phyloP scores from a whole-genome alignment of 345 rosid species.

The Sisymbrium altissimum region DNA sequence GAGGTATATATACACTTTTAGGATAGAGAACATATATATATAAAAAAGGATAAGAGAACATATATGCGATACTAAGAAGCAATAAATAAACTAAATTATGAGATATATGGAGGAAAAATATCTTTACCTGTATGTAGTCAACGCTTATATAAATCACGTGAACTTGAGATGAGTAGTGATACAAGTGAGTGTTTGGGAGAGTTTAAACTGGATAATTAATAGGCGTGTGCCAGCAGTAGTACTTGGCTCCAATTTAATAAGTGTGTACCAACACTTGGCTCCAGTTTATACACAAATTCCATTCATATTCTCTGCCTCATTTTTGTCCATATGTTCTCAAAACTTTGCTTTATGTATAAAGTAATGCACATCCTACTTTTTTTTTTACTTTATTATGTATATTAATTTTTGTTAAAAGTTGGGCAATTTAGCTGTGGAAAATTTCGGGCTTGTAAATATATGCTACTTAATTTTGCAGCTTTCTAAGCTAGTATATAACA shows the following conservation, averaged over 20 bases:
- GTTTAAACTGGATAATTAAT: neutral
- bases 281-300: slow-evolving; percentile 27
- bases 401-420: neutral
- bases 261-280: slow-evolving; percentile 31
- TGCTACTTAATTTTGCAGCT: neutral
- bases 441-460: neutral
- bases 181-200: slow-evolving; percentile 1
- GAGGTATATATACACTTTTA: neutral
- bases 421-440: neutral
- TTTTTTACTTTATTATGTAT: slow-evolving; percentile 19
- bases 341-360: slow-evolving; percentile 22
- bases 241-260: slow-evolving; percentile 22
- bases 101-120: neutral
- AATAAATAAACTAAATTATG: neutral
- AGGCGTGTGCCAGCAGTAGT: slow-evolving; percentile 24
- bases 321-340: slow-evolving; percentile 12
- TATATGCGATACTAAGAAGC: neutral
- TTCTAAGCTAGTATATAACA: neutral
- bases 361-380: slow-evolving; percentile 17
- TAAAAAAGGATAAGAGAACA: neutral
- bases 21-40: neutral
- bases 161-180: slow-evolving; percentile 14
- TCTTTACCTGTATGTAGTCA: slow-evolving; percentile 11
- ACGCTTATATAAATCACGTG: slow-evolving; percentile 24
- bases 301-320: slow-evolving; percentile 2